A percentile compares a stretch with the other conserved stretches of the same genome.
Conservation (phyloP, 192 early-diverging fungal genomes). For the Fimicolochytrium jonesii region DNA sequence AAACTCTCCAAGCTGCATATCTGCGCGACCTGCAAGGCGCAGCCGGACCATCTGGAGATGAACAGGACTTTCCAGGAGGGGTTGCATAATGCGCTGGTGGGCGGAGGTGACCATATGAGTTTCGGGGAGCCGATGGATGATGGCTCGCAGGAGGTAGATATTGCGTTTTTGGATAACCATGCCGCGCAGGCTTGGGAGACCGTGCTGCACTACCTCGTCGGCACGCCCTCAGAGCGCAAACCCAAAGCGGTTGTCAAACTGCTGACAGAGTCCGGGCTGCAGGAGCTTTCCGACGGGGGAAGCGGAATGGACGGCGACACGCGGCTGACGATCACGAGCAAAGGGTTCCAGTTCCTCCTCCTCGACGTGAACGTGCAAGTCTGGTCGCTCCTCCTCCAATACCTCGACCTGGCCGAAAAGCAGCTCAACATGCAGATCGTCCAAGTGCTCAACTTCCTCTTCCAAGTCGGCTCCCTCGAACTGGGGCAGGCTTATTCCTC, state of each 20-base stretch:
- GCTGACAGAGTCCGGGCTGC: conserved; percentile 66
- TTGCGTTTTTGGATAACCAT: conserved; percentile 71
- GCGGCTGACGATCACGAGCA: conserved; percentile 81
- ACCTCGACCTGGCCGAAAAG: conserved; percentile 73
- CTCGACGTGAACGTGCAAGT: conserved; percentile 93
- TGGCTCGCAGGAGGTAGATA: conserved; percentile 61
- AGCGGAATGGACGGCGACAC: too few relatives aligned
- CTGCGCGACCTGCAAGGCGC: conserved; percentile 46
- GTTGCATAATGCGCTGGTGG: conserved; percentile 45
- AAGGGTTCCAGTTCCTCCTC: conserved; percentile 95
- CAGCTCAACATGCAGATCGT: conserved; percentile 78
- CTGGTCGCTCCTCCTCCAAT: conserved; percentile 93
- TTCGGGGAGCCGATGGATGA: conserved; percentile 74
- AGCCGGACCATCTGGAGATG: conserved; percentile 28
- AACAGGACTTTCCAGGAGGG: conserved; percentile 40
- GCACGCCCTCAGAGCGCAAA: conserved; percentile 60
- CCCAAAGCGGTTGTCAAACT: conserved; percentile 70
- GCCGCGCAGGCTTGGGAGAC: conserved; percentile 84
- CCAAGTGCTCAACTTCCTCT: conserved; percentile 90
- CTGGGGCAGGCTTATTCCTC: conserved; percentile 84
- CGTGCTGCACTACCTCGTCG: conserved; percentile 92
- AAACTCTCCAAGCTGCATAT: conserved; percentile 72
- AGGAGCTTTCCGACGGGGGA: too few relatives aligned
- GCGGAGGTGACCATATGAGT: conserved; percentile 68
- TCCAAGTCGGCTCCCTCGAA: conserved; percentile 88